Evolutionary conservation across 202 grass and related monocot species (phyloP).

Genomic region (Schoenoplectus triqueter): DNA sequence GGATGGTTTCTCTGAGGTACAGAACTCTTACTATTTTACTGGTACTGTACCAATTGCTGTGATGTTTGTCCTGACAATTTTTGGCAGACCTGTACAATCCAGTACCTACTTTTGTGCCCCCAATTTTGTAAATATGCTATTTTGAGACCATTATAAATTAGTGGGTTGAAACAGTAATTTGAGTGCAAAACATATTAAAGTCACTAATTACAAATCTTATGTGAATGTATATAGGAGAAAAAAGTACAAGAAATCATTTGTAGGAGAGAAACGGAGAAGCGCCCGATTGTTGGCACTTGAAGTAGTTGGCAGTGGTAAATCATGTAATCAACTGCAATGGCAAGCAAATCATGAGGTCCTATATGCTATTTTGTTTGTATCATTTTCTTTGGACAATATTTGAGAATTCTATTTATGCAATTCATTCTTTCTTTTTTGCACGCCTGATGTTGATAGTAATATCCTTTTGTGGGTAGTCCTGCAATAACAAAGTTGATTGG

Average conservation of each 20-base stretch:
- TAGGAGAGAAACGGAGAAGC: constrained; percentile 41
- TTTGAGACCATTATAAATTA: constrained; percentile 22
- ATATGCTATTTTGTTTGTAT: neutral
- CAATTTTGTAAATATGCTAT: neutral
- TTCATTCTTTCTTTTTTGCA: neutral
- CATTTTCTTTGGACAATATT: constrained; percentile 1
- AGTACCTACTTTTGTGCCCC: neutral
- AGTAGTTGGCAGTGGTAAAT: neutral
- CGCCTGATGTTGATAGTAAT: neutral
- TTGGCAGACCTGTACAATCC: neutral
- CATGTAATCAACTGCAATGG: constrained; percentile 30
- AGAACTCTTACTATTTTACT: neutral
- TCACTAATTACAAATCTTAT: constrained; percentile 15
- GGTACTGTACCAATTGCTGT: neutral
- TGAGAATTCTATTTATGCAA: neutral
- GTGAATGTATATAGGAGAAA: constrained; percentile 29
- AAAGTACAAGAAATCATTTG: constrained; percentile 35
- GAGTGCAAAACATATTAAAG: constrained; percentile 13
- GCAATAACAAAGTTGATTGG: neutral
- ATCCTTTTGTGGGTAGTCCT: neutral
- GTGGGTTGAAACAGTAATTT: neutral
- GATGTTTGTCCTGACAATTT: neutral
- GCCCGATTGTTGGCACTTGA: constrained; percentile 35
- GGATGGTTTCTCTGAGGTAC: constrained; percentile 42
- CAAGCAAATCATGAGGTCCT: constrained; percentile 27